Conservation (phyloP, 2,329 filamentous ascomycete genomes). For the Coleophoma cylindrospora region DNA sequence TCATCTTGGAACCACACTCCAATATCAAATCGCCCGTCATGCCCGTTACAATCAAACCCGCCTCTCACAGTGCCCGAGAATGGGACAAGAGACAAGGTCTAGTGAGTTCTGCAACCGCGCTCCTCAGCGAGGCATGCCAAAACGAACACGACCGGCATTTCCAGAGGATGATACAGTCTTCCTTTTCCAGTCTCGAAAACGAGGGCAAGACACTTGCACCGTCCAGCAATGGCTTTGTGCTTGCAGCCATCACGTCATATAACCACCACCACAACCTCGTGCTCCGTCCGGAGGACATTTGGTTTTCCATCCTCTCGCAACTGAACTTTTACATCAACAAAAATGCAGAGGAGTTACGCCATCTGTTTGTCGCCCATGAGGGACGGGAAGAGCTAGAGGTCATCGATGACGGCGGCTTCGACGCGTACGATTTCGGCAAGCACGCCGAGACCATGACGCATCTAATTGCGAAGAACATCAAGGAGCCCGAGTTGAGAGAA, state of each 20-base stretch:
- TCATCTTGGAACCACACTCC: too few relatives aligned
- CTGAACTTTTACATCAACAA: constrained; percentile 38
- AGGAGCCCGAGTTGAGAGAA: constrained; percentile 30
- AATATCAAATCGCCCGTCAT: too few relatives aligned
- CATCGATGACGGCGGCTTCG: constrained; percentile 10
- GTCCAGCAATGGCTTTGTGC: constrained; percentile 30
- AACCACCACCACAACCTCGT: constrained; percentile 36
- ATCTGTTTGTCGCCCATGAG: constrained; percentile 34
- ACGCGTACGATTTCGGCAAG: not conserved
- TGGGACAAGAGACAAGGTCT: too few relatives aligned
- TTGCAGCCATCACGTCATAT: constrained; percentile 33
- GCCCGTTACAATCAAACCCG: too few relatives aligned
- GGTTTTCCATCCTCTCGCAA: constrained; percentile 44
- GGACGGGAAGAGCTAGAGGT: constrained; percentile 28
- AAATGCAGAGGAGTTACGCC: constrained; percentile 35
- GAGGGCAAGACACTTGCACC: too few relatives aligned
- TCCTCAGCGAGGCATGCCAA: too few relatives aligned
- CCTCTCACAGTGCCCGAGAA: too few relatives aligned
- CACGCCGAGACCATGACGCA: not conserved
- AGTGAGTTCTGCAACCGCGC: too few relatives aligned
- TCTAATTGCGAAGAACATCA: constrained; percentile 24
- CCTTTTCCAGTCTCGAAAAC: too few relatives aligned
- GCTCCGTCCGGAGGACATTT: constrained; percentile 45
- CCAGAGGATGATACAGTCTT: too few relatives aligned
- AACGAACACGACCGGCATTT: too few relatives aligned